phyloP scores from a whole-genome alignment of 352 stramenopile species.

The Phytophthora kernoviae region DNA sequence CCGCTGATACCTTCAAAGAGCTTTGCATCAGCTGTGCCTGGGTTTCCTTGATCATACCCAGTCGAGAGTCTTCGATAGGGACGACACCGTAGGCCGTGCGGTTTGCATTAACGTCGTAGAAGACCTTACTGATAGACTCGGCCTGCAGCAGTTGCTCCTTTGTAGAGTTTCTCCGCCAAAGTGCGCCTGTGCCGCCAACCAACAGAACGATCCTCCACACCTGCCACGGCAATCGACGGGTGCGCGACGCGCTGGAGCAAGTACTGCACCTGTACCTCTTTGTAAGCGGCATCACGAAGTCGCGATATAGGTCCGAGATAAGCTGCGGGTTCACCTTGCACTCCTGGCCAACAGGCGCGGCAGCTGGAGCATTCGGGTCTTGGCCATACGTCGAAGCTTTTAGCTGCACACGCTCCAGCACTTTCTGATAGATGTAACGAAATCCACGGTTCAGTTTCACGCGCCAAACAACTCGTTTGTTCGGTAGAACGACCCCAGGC shows the following conservation, averaged over 20 bases:
- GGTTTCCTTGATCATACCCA: slow-evolving; percentile 89
- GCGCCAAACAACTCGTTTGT: too few relatives aligned
- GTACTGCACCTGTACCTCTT: slow-evolving; percentile 98
- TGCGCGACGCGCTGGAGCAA: slow-evolving; percentile 85
- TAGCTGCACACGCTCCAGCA: slow-evolving; percentile 91
- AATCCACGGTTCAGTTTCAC: not conserved
- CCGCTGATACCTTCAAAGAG: slow-evolving; percentile 79
- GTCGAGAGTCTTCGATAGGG: slow-evolving; percentile 83
- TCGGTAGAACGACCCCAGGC: too few relatives aligned
- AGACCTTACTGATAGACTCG: slow-evolving; percentile 77
- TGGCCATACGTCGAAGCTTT: slow-evolving; percentile 98
- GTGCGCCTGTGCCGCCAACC: slow-evolving; percentile 67
- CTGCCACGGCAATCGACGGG: slow-evolving; percentile 73
- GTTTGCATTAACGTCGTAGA: slow-evolving; percentile 80
- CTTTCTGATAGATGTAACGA: slow-evolving; percentile 51
- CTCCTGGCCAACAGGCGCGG: slow-evolving; percentile 34
- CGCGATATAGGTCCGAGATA: slow-evolving; percentile 96
- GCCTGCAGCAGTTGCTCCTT: slow-evolving; percentile 59
- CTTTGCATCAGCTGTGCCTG: slow-evolving; percentile 73
- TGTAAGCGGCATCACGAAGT: slow-evolving; percentile 99
- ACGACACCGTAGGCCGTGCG: slow-evolving; percentile 86
- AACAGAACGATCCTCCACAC: slow-evolving; percentile 80
- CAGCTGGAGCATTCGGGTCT: slow-evolving; percentile 60
- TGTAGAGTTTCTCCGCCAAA: slow-evolving; percentile 56
- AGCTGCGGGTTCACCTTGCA: slow-evolving; percentile 96